These are phyloP conservation scores for Fraxinus baroniana DNA, from an alignment of 305 asterid genomes.

Conservation along the genomic window DNA sequence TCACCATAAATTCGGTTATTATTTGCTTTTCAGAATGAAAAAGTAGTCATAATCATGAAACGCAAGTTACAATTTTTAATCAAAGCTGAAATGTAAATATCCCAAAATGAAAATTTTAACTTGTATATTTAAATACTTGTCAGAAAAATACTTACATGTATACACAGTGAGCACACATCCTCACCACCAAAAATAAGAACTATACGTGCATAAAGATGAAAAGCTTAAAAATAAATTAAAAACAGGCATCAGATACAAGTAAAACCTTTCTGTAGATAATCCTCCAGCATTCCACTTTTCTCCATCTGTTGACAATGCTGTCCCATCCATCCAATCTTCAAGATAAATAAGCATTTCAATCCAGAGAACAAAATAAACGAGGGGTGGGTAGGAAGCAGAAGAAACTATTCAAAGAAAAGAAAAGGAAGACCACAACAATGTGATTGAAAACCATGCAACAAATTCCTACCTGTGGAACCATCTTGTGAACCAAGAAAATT, in stretches of 20 bases:
- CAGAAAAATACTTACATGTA: not conserved
- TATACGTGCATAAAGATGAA: not conserved
- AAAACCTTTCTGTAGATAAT: slow-evolving; percentile 53
- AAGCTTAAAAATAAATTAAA: not conserved
- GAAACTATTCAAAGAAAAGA: not conserved
- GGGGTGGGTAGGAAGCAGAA: not conserved
- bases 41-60: not conserved
- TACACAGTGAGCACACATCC: not conserved
- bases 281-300: slow-evolving; percentile 61
- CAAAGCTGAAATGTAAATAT: not conserved
- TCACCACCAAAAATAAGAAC: not conserved
- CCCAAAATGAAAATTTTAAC: slow-evolving; percentile 7
- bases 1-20: not conserved
- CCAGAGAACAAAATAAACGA: slow-evolving; percentile 18
- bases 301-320: slow-evolving; percentile 48
- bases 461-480: slow-evolving; percentile 58
- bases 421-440: slow-evolving; percentile 4
- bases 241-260: slow-evolving; percentile 16
- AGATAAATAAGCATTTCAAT: slow-evolving; percentile 27
- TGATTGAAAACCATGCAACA: slow-evolving; percentile 18
- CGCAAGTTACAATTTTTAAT: not conserved
- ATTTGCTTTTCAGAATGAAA: not conserved
- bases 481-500: slow-evolving; percentile 71
- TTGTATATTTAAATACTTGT: not conserved
- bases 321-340: slow-evolving; percentile 75